Conservation (phyloP, 2,329 filamentous ascomycete genomes). For the Phyllosticta ampelicida region DNA sequence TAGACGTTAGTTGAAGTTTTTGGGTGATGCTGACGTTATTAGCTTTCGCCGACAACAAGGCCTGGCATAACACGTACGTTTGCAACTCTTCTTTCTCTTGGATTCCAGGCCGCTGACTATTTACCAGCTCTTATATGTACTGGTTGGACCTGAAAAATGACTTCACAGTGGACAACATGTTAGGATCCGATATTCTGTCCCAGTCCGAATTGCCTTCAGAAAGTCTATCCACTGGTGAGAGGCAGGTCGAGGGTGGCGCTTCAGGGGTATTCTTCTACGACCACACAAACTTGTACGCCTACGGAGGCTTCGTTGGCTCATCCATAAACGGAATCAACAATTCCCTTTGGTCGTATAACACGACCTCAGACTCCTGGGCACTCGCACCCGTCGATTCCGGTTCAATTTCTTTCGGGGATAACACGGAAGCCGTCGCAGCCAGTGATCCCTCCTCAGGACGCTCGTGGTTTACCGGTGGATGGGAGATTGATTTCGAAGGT, state of each 20-base stretch:
- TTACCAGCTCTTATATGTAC: not conserved
- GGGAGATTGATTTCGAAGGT: not conserved
- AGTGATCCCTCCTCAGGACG: not conserved
- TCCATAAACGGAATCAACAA: not conserved
- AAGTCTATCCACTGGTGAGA: not conserved
- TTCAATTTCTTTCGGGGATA: not conserved
- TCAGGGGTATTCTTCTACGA: slow-evolving; percentile 2
- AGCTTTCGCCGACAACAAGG: not conserved
- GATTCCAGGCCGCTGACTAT: not conserved
- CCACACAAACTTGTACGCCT: slow-evolving; percentile 5
- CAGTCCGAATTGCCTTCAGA: not conserved
- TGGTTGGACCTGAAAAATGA: not conserved
- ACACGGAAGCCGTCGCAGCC: not conserved
- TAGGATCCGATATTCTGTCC: not conserved
- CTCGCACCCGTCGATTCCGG: not conserved
- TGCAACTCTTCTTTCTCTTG: not conserved
- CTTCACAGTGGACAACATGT: not conserved
- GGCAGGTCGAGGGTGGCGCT: not conserved
- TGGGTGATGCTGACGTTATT: not conserved
- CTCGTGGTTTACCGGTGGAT: slow-evolving; percentile 1
- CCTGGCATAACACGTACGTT: not conserved
- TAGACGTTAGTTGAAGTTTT: not conserved
- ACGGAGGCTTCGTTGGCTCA: not conserved
- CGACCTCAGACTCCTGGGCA: not conserved
- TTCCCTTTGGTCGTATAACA: slow-evolving; percentile 1